A percentile compares a stretch with the other conserved stretches of the same genome.
Evolutionary conservation across 352 stramenopile species (phyloP).

Genomic region (Pythium grandisporangium): DNA sequence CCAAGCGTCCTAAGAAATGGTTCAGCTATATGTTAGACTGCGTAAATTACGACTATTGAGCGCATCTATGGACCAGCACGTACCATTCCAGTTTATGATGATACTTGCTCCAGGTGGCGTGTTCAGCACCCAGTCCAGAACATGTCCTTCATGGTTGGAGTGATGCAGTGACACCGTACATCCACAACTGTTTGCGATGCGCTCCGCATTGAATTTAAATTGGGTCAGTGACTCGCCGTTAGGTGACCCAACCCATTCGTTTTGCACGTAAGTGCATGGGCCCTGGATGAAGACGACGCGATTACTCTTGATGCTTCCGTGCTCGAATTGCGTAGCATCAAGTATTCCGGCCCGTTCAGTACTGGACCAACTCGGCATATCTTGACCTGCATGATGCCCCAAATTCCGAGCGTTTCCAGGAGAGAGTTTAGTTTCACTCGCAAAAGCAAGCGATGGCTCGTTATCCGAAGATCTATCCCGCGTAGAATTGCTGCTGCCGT

Average conservation of each 20-base stretch:
- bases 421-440: slow-evolving; percentile 1
- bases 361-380: not conserved
- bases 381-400: not conserved
- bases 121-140: slow-evolving; percentile 19
- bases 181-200: slow-evolving; percentile 1
- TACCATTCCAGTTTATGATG: slow-evolving; percentile 37
- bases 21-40: no score
- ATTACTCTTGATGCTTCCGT: no score
- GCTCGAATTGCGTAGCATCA: not conserved
- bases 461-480: no score
- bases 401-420: not conserved
- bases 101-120: slow-evolving; percentile 10
- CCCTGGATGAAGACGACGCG: slow-evolving; percentile 4
- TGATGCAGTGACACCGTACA: slow-evolving; percentile 4
- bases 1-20: slow-evolving; percentile 12
- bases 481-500: slow-evolving; percentile 7
- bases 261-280: slow-evolving; percentile 8
- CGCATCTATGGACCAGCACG: slow-evolving; percentile 2
- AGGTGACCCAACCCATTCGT: slow-evolving; percentile 1
- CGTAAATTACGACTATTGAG: no score
- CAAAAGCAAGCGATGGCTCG: slow-evolving; percentile 2
- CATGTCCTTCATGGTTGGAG: slow-evolving; percentile 23
- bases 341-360: not conserved
- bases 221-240: not conserved
- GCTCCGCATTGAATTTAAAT: not conserved